Base-by-base conservation (phyloP, 140 eudicot genomes). In the Cichorium intybus region DNA sequence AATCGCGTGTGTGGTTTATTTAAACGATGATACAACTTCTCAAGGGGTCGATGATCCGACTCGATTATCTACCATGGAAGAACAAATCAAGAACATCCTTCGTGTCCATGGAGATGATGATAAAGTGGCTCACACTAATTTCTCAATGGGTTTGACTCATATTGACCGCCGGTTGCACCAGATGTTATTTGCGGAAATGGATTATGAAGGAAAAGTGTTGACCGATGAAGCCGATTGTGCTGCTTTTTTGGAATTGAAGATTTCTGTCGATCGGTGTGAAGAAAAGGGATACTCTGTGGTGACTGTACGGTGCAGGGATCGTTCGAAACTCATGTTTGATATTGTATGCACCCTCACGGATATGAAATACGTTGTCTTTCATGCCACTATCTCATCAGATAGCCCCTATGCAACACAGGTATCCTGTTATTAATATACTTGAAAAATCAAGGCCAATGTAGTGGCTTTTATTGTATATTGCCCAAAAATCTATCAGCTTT, bases 291-390 rank as follows among this genome's bases (percentile, higher is more conserved):
- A 91, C 64, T 85, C 85, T 12, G 91, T 91, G 54, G 89, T 91
- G 5, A 87, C 79, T 24, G 98, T 91, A 7, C 75, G 58, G 67
- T 85, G 89, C 75, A 85, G 76, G 58, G 98, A 91, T 75, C 81
- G 98, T 22, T 76, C 96, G 14, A 91, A 85, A 62, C 96, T 91
- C 55, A 82, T 91, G 96, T 91, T 91, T 75, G 98, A 91, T 76
- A 91, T 85, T 12, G 98, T 91, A 21, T 91, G 98, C 82, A 91
- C 98, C 14, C 98, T 91, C 17, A 87, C 96, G 10, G 96, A 91
- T 37, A 87, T 91, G 98, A 79, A 91, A 50, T 91, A 91, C 71
- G 87, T 88, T 48, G 95, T 91, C 58, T 91, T 91, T 53, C 98
- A 91, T 81, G 98, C 98, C 39, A 76, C 87, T 6, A 83, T 91